These are phyloP conservation scores for Aquanectria penicillioides DNA, from an alignment of 2,329 filamentous ascomycete genomes.

Conservation along the genomic window DNA sequence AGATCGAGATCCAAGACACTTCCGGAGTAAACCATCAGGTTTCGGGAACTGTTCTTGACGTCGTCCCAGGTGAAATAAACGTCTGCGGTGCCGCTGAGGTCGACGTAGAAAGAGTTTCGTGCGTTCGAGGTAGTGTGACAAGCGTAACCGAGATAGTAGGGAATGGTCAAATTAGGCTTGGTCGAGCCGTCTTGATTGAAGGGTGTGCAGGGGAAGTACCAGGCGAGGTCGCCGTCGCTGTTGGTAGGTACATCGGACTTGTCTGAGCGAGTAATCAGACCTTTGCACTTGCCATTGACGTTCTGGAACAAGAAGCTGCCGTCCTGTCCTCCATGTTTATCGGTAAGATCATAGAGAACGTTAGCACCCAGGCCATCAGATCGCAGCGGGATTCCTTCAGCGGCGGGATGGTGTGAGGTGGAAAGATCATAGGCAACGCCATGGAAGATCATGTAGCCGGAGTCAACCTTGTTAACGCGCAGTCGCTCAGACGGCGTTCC, in stretches of 20 bases:
- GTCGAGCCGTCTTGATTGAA: slow-evolving; percentile 95
- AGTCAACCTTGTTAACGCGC: slow-evolving; percentile 81
- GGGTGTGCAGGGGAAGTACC: slow-evolving; percentile 94
- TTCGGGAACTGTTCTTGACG: slow-evolving; percentile 86
- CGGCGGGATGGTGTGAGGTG: slow-evolving; percentile 79
- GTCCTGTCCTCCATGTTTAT: slow-evolving; percentile 87
- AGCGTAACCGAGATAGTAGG: slow-evolving; percentile 84
- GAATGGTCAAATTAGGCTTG: slow-evolving; percentile 76
- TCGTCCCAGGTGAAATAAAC: slow-evolving; percentile 98
- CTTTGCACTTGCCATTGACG: slow-evolving; percentile 97
- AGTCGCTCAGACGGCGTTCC: slow-evolving; percentile 76
- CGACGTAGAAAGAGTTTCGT: slow-evolving; percentile 79
- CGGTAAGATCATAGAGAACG: slow-evolving; percentile 85
- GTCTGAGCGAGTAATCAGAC: slow-evolving; percentile 77
- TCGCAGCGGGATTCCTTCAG: slow-evolving; percentile 75
- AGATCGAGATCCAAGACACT: slow-evolving; percentile 92
- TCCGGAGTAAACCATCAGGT: slow-evolving; percentile 93
- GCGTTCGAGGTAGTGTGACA: slow-evolving; percentile 82
- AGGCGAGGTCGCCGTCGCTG: slow-evolving; percentile 77
- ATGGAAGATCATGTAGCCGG: slow-evolving; percentile 95
- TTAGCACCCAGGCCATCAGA: slow-evolving; percentile 69
- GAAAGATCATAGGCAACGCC: slow-evolving; percentile 88
- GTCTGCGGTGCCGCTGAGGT: slow-evolving; percentile 76
- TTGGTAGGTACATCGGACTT: slow-evolving; percentile 85
- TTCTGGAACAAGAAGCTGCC: slow-evolving; percentile 98